Base-by-base conservation (phyloP, 1,139 yeast genomes). In the Diutina pseudorugosa region DNA sequence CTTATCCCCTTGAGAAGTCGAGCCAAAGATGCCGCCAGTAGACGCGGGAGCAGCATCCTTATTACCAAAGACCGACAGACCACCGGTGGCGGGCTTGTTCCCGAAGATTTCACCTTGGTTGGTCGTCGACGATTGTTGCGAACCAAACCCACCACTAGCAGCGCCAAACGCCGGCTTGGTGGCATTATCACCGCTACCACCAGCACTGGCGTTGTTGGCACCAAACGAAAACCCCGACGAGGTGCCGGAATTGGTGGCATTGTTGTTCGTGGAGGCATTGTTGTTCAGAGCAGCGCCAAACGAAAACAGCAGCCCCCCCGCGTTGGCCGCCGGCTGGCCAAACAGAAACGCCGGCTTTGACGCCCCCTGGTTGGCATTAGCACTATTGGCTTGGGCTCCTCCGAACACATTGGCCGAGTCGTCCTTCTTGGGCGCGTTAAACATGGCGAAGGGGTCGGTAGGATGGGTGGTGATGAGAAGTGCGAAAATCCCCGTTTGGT, bases 281-380 rank as follows among this genome's bases (percentile, higher is more conserved):
- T 3, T 41, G 36, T 23, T 52, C 51, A 30, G 42, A 25, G 43
- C 40, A 20, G 33, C 20, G 27, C 48, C 52, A 27, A 50, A 51
- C 12, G 36, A 20, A 19, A 53, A 53, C 18, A 43, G 33, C 6
- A 33, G 36, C 7, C 18, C 18, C 20, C 30, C 33, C 16, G 45
- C 25, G 8, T 25, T 27, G 5, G 36, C 14, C 21, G 36, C 16
- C 30, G 9, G 42, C 20, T n/a, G 8, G 19, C 53, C 53, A 25
- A 53, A 53, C 11, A 52, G 44, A 18, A 52, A 51, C 3, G 53
- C 47, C n/a, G 55, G 50, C 21, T 45, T 45, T 8, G n/a, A 6
- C 30, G 25, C 36, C 16, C 33, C 47, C 6, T 23, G 16, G 25
- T 43, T 43, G 47, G 47, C 33, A 23, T 14, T 16, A 30, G 36